These are phyloP conservation scores for Amylostereum areolatum DNA, from an alignment of 1,284 basidiomycete species.

Conservation along the genomic window DNA sequence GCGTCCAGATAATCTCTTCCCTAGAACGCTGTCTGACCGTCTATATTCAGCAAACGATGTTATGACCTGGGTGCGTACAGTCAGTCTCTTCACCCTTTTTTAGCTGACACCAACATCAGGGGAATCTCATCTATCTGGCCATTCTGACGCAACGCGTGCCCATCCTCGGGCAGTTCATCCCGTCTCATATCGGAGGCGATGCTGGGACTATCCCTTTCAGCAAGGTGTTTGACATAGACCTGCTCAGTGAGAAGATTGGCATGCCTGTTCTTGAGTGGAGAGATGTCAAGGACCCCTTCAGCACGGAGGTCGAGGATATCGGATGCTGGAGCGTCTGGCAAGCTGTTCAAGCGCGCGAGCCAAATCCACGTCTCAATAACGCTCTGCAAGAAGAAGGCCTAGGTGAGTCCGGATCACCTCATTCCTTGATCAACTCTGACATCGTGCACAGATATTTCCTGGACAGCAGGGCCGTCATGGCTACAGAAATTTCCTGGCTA, in stretches of 20 bases:
- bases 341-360: conserved; percentile 39
- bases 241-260: conserved; percentile 27
- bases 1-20: conserved; percentile 13
- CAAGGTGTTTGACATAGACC: conserved; percentile 38
- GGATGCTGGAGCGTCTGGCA: conserved; percentile 72
- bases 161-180: conserved; percentile 57
- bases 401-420: conserved; percentile 30
- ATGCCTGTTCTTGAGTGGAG: conserved; percentile 35
- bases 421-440: background rate
- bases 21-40: background rate
- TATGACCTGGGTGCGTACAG: conserved; percentile 47
- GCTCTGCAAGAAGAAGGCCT: conserved; percentile 41
- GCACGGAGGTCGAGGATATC: conserved; percentile 41
- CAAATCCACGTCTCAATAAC: conserved; percentile 38
- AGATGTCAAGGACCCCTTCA: conserved; percentile 31
- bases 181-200: conserved; percentile 54
- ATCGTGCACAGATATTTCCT: conserved; percentile 37
- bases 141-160: conserved; percentile 59
- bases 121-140: conserved; percentile 64
- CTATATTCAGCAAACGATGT: conserved; percentile 66
- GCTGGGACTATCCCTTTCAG: conserved; percentile 31
- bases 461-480: conserved; percentile 38
- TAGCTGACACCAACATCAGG: conserved; percentile 35
- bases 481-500: conserved; percentile 33
- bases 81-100: background rate